Percentiles rank a stretch among this genome's conserved stretches.
Conservation (phyloP, 257 asterid genomes). For the Solanum bulbocastanum region DNA sequence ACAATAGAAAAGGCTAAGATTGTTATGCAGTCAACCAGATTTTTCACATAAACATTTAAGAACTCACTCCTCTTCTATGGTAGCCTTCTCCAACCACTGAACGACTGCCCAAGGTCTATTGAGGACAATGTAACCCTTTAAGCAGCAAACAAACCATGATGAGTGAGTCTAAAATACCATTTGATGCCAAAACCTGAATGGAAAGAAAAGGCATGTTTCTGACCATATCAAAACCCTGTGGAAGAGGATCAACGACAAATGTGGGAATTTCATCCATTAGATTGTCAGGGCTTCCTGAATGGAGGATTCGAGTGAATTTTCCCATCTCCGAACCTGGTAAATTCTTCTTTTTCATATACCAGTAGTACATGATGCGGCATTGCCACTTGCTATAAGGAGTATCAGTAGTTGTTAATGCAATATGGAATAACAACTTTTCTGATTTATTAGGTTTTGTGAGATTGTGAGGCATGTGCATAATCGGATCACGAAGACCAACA, state of each 20-base stretch:
- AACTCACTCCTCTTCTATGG: slow-evolving; percentile 58
- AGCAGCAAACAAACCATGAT: neutral
- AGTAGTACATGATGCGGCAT: slow-evolving; percentile 51
- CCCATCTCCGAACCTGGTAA: slow-evolving; percentile 57
- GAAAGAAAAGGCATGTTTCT: neutral
- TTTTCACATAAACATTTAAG: neutral
- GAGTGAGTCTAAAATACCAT: neutral
- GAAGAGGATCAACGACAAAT: slow-evolving; percentile 53
- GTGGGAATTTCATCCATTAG: slow-evolving; percentile 72
- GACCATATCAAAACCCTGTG: slow-evolving; percentile 47
- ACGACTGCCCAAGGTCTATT: slow-evolving; percentile 70
- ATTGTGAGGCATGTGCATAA: slow-evolving; percentile 34
- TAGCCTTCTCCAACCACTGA: slow-evolving; percentile 55
- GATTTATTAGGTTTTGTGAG: slow-evolving; percentile 5
- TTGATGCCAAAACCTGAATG: neutral
- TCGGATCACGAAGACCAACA: slow-evolving; percentile 30
- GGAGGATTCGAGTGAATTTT: slow-evolving; percentile 47
- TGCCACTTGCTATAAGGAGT: slow-evolving; percentile 48
- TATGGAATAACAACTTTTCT: slow-evolving; percentile 23
- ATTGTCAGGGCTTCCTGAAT: slow-evolving; percentile 50
- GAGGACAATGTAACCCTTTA: slow-evolving; percentile 56
- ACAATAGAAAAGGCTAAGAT: neutral
- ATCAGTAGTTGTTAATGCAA: slow-evolving; percentile 41
- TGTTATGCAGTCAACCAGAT: neutral
- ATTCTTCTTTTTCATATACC: slow-evolving; percentile 40